These are phyloP conservation scores for Ehretia macrophylla DNA, from an alignment of 257 asterid genomes.

Conservation along the genomic window DNA sequence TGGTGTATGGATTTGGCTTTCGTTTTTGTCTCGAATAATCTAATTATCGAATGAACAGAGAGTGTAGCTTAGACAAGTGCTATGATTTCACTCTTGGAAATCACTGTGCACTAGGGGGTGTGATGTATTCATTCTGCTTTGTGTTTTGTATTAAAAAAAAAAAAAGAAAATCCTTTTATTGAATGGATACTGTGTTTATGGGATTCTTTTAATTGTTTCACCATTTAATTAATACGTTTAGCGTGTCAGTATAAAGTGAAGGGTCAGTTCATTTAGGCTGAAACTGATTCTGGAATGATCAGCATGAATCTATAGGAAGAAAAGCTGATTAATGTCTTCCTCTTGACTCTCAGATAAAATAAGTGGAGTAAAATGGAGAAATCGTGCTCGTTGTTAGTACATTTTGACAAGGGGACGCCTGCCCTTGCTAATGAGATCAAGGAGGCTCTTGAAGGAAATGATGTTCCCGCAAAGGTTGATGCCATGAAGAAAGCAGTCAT, in stretches of 20 bases:
- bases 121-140: no score
- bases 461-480: constrained; percentile 68
- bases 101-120: no score
- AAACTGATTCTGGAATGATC: background rate
- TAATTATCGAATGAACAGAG: no score
- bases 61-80: background rate
- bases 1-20: no score
- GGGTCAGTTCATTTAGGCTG: no score
- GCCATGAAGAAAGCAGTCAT: constrained; percentile 85
- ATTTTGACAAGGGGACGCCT: constrained; percentile 84
- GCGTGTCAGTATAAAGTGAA: no score
- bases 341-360: background rate
- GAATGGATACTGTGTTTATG: no score
- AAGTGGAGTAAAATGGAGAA: constrained; percentile 56
- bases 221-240: no score
- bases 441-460: constrained; percentile 88
- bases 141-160: no score
- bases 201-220: no score
- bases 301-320: background rate
- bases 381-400: constrained; percentile 72
- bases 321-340: background rate
- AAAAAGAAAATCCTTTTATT: no score
- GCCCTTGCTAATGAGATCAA: constrained; percentile 91
- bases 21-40: no score
- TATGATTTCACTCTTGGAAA: background rate